Conservation (phyloP, 2,329 filamentous ascomycete genomes). For the Phyllosticta citribraziliensis region DNA sequence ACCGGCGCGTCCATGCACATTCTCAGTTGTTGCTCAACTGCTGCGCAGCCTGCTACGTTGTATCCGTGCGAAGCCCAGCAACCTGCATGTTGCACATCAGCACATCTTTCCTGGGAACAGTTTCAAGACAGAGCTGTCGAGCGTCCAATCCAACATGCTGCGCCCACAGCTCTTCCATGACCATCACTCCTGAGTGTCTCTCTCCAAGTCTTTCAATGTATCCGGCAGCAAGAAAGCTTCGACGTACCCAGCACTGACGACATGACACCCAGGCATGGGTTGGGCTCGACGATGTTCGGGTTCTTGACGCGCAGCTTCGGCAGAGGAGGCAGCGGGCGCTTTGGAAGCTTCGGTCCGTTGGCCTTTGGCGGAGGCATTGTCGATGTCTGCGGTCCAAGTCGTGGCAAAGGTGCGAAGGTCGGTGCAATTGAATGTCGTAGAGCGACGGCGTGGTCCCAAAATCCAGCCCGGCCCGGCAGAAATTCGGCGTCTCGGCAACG, state of each 20-base stretch:
- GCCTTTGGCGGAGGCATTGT: slow-evolving; percentile 21
- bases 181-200: background rate
- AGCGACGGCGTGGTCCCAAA: background rate
- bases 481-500: background rate
- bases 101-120: background rate
- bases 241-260: slow-evolving; percentile 52
- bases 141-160: background rate
- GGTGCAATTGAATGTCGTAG: background rate
- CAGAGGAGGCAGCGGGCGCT: slow-evolving; percentile 47
- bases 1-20: slow-evolving; percentile 73
- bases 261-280: slow-evolving; percentile 59
- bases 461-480: background rate
- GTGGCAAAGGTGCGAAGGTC: background rate
- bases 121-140: background rate
- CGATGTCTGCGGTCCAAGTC: background rate
- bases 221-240: background rate
- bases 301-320: slow-evolving; percentile 55
- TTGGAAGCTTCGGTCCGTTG: slow-evolving; percentile 20
- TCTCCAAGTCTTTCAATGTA: background rate
- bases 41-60: slow-evolving; percentile 49
- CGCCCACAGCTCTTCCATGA: background rate
- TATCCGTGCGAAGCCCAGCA: slow-evolving; percentile 78
- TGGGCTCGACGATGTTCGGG: slow-evolving; percentile 52
- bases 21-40: slow-evolving; percentile 51
- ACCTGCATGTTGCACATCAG: slow-evolving; percentile 39